Evolutionary conservation across 495 filamentous ascomycete species (phyloP).

Genomic region (Aspergillus egyptiacus): DNA sequence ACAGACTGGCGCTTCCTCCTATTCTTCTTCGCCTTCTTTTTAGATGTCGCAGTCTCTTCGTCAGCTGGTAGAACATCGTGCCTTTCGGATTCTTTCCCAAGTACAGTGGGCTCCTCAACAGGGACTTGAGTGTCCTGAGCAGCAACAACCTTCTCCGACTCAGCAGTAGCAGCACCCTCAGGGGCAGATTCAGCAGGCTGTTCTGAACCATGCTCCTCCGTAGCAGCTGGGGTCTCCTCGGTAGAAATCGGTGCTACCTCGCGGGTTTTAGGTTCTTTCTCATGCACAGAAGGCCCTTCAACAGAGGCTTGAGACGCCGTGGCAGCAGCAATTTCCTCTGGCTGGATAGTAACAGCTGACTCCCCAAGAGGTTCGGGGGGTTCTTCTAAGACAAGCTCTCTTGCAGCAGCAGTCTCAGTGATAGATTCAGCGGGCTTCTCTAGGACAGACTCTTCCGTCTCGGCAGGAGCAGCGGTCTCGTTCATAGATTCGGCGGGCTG

Average conservation of each 20-base stretch:
- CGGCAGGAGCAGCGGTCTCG: not conserved
- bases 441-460: slow-evolving; percentile 3
- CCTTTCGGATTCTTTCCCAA: not conserved
- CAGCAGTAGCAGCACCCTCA: not conserved
- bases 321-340: no score
- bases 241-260: no score
- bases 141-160: slow-evolving; percentile 5
- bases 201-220: not conserved
- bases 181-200: not conserved
- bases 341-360: no score
- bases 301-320: no score
- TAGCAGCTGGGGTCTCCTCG: no score
- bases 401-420: not conserved
- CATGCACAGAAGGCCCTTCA: no score
- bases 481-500: not conserved
- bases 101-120: not conserved
- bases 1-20: slow-evolving; percentile 31
- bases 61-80: slow-evolving; percentile 3
- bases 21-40: slow-evolving; percentile 44
- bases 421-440: not conserved
- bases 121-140: not conserved
- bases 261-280: no score
- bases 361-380: no score
- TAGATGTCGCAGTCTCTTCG: slow-evolving; percentile 23
- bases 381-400: not conserved